A percentile compares a stretch with the other conserved stretches of the same genome.
These are phyloP conservation scores for Marasmius sp. DNA, from an alignment of 1,284 basidiomycete genomes.

Conservation along the genomic window DNA sequence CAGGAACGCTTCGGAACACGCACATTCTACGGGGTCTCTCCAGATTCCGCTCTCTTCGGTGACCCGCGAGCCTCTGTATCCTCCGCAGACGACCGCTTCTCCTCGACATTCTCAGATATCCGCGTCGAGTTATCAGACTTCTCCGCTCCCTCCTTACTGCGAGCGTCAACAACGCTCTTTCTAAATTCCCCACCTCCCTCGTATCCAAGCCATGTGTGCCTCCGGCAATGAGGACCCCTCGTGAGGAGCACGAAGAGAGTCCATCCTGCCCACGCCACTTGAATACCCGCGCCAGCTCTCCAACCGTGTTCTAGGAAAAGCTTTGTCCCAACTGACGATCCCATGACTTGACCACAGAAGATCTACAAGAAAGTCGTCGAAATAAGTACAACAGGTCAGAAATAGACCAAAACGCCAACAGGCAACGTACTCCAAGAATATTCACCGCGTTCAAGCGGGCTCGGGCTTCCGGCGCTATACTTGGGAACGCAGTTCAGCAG, in stretches of 20 bases:
- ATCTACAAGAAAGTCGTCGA: slow-evolving; percentile 29
- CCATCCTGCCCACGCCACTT: slow-evolving; percentile 49
- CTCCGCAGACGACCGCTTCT: no score
- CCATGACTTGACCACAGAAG: slow-evolving; percentile 63
- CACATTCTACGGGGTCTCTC: no score
- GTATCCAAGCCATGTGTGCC: slow-evolving; percentile 58
- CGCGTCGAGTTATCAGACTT: no score
- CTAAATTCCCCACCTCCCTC: slow-evolving; percentile 46
- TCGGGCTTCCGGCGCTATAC: slow-evolving; percentile 27
- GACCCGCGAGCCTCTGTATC: no score
- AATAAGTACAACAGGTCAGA: not conserved
- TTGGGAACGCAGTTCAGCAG: not conserved
- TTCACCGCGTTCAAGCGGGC: slow-evolving; percentile 44
- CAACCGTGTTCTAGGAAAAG: slow-evolving; percentile 63
- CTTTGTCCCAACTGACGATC: slow-evolving; percentile 60
- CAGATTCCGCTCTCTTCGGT: no score
- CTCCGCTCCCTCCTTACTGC: not conserved
- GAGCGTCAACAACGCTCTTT: slow-evolving; percentile 24
- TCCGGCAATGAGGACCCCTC: slow-evolving; percentile 54
- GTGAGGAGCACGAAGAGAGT: slow-evolving; percentile 43
- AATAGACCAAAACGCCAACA: slow-evolving; percentile 6
- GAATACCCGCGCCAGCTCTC: slow-evolving; percentile 52
- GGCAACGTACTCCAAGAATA: slow-evolving; percentile 31
- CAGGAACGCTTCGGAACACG: no score
- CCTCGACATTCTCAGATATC: no score